Base-by-base conservation (phyloP, 345 rosid species). In the Noccaea bulbosa region DNA sequence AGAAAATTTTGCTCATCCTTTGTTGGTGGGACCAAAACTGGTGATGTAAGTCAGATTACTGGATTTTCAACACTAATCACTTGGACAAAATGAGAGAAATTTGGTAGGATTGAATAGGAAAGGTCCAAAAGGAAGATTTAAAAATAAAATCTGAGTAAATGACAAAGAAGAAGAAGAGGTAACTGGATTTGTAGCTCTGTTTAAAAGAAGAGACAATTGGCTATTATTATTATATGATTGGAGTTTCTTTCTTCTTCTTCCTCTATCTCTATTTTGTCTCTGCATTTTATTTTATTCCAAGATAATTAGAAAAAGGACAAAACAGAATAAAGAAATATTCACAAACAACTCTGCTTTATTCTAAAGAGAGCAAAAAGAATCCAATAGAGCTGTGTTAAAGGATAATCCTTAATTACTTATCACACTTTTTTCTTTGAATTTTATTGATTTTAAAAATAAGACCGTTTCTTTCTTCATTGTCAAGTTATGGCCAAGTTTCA, bases 341-440 rank as follows among this genome's bases (percentile, higher is more conserved):
- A 62, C 69, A 62, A 75, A 75, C 54, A 59, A 62, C 58, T 75
- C 64, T 53, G 65, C 75, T 75, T 75, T 75, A 75, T 69, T 75
- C 70, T 55, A 69, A 69, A 75, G 79, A 69, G 39, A 33, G 75
- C 65, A 55, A 69, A 74, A 75, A 62, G 73, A 60, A 60, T 20
- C 54, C 55, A 73, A 16, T 69, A 47, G 58, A 5, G 70, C 11
- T 64, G 59, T 65, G 71, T 50, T 53, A 49, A 49, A 44, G 72
- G 48, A 74, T 59, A 20, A 60, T 74, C 33, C 49, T 67, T 24
- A 14, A 27, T 6, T 57, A 39, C 37, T 62, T 52, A 53, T 44
- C 56, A 53, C 56, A 53, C 37, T 41, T 53, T 52, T 53, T 2
- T 24, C 22, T 59, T 20, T 30, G 12, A 69, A 49, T 16, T 24